Percentiles rank a stretch among this genome's conserved stretches.
phyloP scores from a whole-genome alignment of 2,329 filamentous ascomycete species.

The Aspergillus texensis region DNA sequence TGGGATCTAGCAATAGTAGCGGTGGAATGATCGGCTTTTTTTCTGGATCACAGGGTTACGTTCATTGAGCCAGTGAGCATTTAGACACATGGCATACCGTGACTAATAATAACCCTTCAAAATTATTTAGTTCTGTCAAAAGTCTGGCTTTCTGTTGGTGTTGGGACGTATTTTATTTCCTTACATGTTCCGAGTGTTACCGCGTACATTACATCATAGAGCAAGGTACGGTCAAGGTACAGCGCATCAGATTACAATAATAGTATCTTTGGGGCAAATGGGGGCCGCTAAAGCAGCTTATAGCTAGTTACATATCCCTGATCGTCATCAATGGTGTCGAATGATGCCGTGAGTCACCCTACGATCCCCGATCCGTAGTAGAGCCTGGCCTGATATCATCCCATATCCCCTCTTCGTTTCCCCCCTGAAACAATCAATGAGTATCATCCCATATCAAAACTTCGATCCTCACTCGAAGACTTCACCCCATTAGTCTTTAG shows the following conservation, averaged over 20 bases:
- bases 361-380: neutral
- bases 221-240: neutral
- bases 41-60: neutral
- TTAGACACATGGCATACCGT: neutral
- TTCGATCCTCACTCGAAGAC: neutral
- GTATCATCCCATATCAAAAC: neutral
- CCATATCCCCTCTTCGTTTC: neutral
- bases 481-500: neutral
- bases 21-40: neutral
- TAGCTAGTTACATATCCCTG: neutral
- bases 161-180: neutral
- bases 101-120: neutral
- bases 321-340: neutral
- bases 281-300: neutral
- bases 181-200: conserved; percentile 3
- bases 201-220: conserved; percentile 6
- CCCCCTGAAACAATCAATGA: neutral
- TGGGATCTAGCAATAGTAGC: neutral
- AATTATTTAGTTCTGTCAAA: neutral
- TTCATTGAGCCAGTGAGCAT: neutral
- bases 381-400: neutral
- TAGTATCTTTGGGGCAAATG: neutral
- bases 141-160: neutral
- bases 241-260: neutral
- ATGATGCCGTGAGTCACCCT: neutral